phyloP scores from a whole-genome alignment of 805 yeast species.

The Danielia reshetovae region DNA sequence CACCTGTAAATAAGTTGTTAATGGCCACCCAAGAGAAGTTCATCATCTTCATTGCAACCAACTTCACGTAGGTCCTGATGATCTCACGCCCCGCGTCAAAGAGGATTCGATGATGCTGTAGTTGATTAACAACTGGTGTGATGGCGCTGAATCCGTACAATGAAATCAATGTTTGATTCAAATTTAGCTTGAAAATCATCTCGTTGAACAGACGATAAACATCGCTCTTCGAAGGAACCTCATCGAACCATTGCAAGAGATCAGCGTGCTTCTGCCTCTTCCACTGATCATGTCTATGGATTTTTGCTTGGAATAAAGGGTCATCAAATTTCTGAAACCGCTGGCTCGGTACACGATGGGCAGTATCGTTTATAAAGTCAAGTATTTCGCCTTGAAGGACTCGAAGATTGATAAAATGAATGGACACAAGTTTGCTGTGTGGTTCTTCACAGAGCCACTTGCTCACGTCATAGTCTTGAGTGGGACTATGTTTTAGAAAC shows the following conservation, averaged over 20 bases:
- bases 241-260: constrained; percentile 4
- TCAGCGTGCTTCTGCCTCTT: constrained; percentile 4
- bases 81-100: constrained; percentile 10
- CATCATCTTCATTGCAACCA: constrained; percentile 4
- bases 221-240: neutral
- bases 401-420: constrained; percentile 7
- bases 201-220: constrained; percentile 2
- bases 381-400: constrained; percentile 6
- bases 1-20: constrained; percentile 11
- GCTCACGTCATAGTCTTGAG: neutral
- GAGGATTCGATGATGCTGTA: constrained; percentile 6
- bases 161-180: constrained; percentile 8
- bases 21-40: constrained; percentile 17
- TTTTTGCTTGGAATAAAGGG: neutral
- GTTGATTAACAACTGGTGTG: constrained; percentile 6
- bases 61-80: constrained; percentile 9
- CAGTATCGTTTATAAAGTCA: constrained; percentile 6
- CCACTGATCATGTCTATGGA: constrained; percentile 4
- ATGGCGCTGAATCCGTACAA: constrained; percentile 9
- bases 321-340: neutral
- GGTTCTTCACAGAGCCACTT: constrained; percentile 1
- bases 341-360: constrained; percentile 2
- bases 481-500: neutral
- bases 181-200: constrained; percentile 9
- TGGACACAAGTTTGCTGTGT: constrained; percentile 3